Base-by-base conservation (phyloP, 352 stramenopile genomes). In the Globisporangium rhizosaccharum region DNA sequence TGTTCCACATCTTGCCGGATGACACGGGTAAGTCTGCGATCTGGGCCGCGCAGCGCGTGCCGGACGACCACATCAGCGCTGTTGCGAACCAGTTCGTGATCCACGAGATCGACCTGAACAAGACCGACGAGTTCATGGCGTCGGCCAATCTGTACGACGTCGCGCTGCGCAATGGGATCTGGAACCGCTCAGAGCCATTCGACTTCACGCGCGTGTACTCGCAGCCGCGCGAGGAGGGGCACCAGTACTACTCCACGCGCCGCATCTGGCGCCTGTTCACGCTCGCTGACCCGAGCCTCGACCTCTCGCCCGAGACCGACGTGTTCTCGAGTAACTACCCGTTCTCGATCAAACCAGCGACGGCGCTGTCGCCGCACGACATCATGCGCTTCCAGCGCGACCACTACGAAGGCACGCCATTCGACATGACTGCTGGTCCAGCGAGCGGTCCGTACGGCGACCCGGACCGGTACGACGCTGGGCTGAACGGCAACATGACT, bases 21-120 rank as follows among this genome's bases (percentile, higher is more conserved):
- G 90, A 97, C 54, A 98, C 92, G 12, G 89, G 91, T 7, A 81
- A 75, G 46, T 94, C 80, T n/a, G 94, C 92, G 9, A 77, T 98
- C 53, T 98, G 94, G 94, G 94, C 80, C 11, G 95, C 95, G 15
- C 90, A 98, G 76, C 86, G 88, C 36, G 79, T 98, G 1, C 86
- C 85, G 0, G 84, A 96, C 44, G 76, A 90, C 61, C 79, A 97
- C 62, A 76, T 94, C 20, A 76, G 71, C 25, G 85, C 70, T 12
- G 84, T 98, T 3, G 91, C 91, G 11, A 98, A 98, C 69, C 85
- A 97, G 72, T 98, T 98, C 72, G 80, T 97, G 23, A 97, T 98
- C 67, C 87, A 90, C 47, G 67, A 96, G 56, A 57, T 98, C 23
- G 67, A 94, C 62, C 59, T 90, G 41, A 81, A 63, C 46, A 68